phyloP scores from a whole-genome alignment of 352 stramenopile species.

The Globisporangium spiculum region DNA sequence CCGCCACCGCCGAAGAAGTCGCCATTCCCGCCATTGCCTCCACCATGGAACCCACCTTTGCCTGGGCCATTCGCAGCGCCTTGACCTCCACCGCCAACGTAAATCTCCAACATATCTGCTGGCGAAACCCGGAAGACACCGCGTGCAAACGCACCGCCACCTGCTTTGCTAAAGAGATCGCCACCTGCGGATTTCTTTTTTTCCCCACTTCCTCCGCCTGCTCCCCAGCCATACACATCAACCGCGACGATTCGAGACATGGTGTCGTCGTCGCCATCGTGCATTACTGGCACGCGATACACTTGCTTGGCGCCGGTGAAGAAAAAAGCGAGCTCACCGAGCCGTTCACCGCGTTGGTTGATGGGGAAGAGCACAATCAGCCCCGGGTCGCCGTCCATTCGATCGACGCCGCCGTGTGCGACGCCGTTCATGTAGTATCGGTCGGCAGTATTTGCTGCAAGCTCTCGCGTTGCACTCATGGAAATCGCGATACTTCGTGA shows the following conservation, averaged over 20 bases:
- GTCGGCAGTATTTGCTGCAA: conserved; percentile 44
- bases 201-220: conserved; percentile 53
- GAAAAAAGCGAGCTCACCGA: conserved; percentile 43
- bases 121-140: conserved; percentile 40
- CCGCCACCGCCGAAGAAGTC: conserved; percentile 60
- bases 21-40: conserved; percentile 50
- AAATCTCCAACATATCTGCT: conserved; percentile 46
- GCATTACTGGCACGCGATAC: conserved; percentile 28
- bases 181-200: conserved; percentile 17
- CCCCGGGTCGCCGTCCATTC: conserved; percentile 42
- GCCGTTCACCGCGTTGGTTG: conserved; percentile 35
- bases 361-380: conserved; percentile 62
- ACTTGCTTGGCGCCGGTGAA: conserved; percentile 31
- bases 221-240: conserved; percentile 76
- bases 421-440: conserved; percentile 63
- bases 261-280: conserved; percentile 14
- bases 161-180: conserved; percentile 38
- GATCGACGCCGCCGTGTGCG: conserved; percentile 36
- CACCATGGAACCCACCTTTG: conserved; percentile 65
- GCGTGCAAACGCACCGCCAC: conserved; percentile 71
- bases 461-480: conserved; percentile 25
- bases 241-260: conserved; percentile 51
- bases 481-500: conserved; percentile 1
- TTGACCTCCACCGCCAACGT: conserved; percentile 56
- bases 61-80: conserved; percentile 24